Percentiles rank a stretch among this genome's conserved stretches.
Conservation (phyloP, 331 rosid species). For the Malus hybrid region DNA sequence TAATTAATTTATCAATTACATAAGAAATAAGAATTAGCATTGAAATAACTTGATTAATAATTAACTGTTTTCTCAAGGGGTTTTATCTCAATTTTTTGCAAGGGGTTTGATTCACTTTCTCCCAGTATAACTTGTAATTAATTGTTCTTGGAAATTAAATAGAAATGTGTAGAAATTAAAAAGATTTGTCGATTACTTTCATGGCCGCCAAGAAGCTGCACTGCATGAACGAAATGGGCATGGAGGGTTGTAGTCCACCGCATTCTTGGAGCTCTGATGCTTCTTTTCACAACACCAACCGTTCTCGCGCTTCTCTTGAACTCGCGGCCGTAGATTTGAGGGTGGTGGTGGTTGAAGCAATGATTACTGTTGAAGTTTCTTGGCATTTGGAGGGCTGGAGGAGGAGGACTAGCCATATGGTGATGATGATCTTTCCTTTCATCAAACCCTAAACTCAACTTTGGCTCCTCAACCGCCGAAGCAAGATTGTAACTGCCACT, state of each 20-base stretch:
- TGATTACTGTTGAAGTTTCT: conserved; percentile 12
- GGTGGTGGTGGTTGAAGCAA: conserved; percentile 26
- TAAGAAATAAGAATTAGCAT: not conserved
- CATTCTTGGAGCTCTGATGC: conserved; percentile 86
- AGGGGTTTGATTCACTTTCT: not conserved
- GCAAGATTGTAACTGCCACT: not conserved
- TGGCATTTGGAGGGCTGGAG: conserved; percentile 13
- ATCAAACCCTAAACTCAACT: conserved; percentile 44
- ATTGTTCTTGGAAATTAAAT: not conserved
- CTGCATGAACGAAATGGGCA: conserved; percentile 86
- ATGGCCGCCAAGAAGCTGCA: conserved; percentile 95
- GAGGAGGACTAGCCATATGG: conserved; percentile 4
- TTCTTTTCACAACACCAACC: conserved; percentile 43
- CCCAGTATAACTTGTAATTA: not conserved
- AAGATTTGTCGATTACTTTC: conserved; percentile 41
- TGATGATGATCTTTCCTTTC: conserved; percentile 22
- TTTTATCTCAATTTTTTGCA: too few species aligned
- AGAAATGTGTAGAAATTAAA: not conserved
- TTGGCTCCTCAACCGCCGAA: conserved; percentile 20
- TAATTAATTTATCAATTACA: not conserved
- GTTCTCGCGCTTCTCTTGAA: conserved; percentile 52
- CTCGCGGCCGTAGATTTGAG: conserved; percentile 56
- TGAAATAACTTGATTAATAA: not conserved
- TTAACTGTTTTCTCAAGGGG: not conserved
- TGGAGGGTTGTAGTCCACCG: conserved; percentile 93